Conservation (phyloP, 1,284 basidiomycete genomes). For the Agroathelia rolfsii region DNA sequence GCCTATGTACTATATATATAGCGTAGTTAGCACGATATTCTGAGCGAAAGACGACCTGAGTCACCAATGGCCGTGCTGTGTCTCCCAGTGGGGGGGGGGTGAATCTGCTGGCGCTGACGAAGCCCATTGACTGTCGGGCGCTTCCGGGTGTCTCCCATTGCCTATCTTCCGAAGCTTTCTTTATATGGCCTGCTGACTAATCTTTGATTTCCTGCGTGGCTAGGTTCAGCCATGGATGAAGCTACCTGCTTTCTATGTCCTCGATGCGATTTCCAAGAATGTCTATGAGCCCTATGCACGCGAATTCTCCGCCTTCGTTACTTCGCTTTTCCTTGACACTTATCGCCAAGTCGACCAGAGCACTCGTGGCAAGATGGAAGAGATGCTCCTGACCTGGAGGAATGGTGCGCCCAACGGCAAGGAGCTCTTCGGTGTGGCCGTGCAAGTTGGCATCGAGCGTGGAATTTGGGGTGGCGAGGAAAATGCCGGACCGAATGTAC, state of each 20-base stretch:
- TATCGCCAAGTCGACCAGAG: conserved; percentile 76
- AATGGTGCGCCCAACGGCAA: conserved; percentile 70
- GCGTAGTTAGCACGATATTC: conserved; percentile 21
- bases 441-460: conserved; percentile 68
- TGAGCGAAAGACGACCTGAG: conserved; percentile 32
- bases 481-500: conserved; percentile 23
- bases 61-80: conserved; percentile 19
- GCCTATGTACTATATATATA: conserved; percentile 26
- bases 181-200: conserved; percentile 55
- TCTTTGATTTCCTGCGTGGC: conserved; percentile 25
- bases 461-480: conserved; percentile 62
- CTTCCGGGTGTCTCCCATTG: conserved; percentile 15
- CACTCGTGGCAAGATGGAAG: conserved; percentile 89
- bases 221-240: conserved; percentile 91
- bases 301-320: conserved; percentile 68
- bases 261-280: conserved; percentile 96
- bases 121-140: conserved; percentile 6
- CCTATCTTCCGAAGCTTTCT: conserved; percentile 19
- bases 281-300: conserved; percentile 84
- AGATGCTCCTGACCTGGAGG: conserved; percentile 90
- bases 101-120: conserved; percentile 2
- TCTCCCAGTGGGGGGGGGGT: conserved; percentile 23
- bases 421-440: conserved; percentile 72
- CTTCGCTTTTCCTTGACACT: conserved; percentile 73
- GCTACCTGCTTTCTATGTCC: conserved; percentile 87